Base-by-base conservation (phyloP, 2,329 filamentous ascomycete genomes). In the Knufia petricola region DNA sequence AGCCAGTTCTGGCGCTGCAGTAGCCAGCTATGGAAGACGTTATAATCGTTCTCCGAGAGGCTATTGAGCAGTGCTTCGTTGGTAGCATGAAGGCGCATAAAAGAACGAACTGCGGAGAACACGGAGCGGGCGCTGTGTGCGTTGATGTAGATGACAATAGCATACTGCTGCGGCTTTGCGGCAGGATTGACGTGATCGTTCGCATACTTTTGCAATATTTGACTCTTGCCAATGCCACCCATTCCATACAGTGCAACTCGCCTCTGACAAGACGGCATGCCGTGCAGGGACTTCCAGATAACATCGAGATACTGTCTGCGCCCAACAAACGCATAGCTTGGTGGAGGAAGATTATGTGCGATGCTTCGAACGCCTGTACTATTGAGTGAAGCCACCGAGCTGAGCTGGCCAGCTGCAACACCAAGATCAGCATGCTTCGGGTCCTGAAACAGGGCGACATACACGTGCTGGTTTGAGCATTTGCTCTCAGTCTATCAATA, bases 201-300 rank as follows among this genome's bases (percentile, higher is more conserved):
- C 3, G 32, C 45, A 24, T 39, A 48, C n/a, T 31, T 4, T 19
- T 31, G 45, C 4, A 40, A 15, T 15, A 48, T 26, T 24, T 48
- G 45, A 4, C 32, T 48, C 24, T 48, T 48, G 21, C 45, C 45
- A 40, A 48, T 48, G 36, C 45, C 45, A 26, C 34, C 34, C 13
- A 48, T 39, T 3, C 45, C 45, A 15, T 21, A 40, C 7, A 48
- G 13, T 9, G 45, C 45, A 8, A 37, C n/a, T 13, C 44, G 8
- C 24, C 4, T 17, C 21, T 21, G 19, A n/a, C 21, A 20, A 6
- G 10, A 6, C 6, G 15, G 8, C 4, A 4, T 17, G 41, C n/a
- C 31, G 26, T 28, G 20, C 4, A 46, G n/a, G 21, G 34, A 3
- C 4, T 24, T 12, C 21, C 32, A 39, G 21, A 48, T 48, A 19